Conservation (phyloP, 805 yeast species). For the Candida glaebosa region DNA sequence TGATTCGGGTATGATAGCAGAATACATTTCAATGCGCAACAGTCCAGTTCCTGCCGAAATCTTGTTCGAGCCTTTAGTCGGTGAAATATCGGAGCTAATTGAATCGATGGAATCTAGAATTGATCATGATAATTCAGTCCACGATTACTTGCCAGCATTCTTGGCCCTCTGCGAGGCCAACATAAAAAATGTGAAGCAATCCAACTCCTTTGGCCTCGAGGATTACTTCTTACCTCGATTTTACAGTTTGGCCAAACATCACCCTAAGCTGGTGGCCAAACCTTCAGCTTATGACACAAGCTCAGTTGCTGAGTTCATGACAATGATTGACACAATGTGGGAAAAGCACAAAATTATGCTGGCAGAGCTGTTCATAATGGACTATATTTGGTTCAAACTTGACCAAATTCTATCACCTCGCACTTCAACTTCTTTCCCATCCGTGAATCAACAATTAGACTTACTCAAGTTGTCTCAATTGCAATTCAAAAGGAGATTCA, state of each 20-base stretch:
- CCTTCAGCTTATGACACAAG: background rate
- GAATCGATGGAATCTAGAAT: background rate
- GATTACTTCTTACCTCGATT: slow-evolving; percentile 1
- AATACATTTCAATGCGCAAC: too few species aligned
- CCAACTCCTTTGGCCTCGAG: background rate
- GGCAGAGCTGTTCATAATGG: background rate
- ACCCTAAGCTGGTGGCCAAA: background rate
- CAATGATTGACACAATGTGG: background rate
- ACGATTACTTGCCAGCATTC: slow-evolving; percentile 1
- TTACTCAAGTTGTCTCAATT: background rate
- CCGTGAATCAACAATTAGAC: background rate
- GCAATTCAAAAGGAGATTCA: background rate
- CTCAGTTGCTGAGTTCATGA: background rate
- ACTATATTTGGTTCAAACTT: background rate
- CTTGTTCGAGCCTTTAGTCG: too few species aligned
- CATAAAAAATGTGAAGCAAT: background rate
- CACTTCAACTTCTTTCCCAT: background rate
- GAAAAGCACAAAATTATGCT: background rate
- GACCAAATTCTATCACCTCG: background rate
- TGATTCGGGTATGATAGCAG: background rate
- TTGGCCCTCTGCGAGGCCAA: background rate
- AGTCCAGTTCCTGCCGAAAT: too few species aligned
- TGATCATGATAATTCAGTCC: background rate
- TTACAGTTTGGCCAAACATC: background rate
- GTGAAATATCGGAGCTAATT: too few species aligned